Base-by-base conservation (phyloP, 2,329 filamentous ascomycete genomes). In the Annulohypoxylon truncatum region DNA sequence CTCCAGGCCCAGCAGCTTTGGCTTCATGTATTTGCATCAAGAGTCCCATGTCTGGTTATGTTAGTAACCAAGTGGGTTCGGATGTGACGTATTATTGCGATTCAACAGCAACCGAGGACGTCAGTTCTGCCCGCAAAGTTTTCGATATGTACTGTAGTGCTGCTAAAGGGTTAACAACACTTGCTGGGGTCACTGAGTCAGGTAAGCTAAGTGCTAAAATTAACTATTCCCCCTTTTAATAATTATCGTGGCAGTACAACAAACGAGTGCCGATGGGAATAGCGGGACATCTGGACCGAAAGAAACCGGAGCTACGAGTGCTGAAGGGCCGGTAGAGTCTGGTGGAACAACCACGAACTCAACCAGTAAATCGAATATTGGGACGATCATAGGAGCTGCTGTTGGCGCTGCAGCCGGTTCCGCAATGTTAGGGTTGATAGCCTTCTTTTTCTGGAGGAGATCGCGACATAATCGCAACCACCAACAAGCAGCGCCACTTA, bases 11-110 rank as follows among this genome's bases (percentile, higher is more conserved):
- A 0, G 77, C 83, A 66, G 82, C 81, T 8, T 75, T 87, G 2
- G 85, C 84, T 0, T 86, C 84, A 0, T 87, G 85, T 61, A 80
- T 79, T 3, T 87, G 85, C 61, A 66, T 87, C 57, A 85, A 86
- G 66, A 79, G 79, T 2, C 80, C 81, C 20, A 82, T 86, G 77
- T 79, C 79, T 1, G 75, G 74, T n/a, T 70, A 73, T 0, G 75
- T 86, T 4, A 80, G 80, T 4, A 83, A 77, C 67, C 73, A 70
- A 2, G 76, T 87, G n/a, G 82, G 80, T 0, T 82, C 80, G 0
- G 71, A 76, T 1, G 80, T 85, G 54, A 82, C 81, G 64, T 79
- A 74, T 18, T 76, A 75, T n/a, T 87, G 84, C 67, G 76, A 76
- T 2, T 80, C 77, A 24, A 82, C 79, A 1, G 81, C 80, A 2